Percentiles rank a stretch among this genome's conserved stretches.
Conservation (phyloP, 2,329 filamentous ascomycete genomes). For the Cordyceps militaris region DNA sequence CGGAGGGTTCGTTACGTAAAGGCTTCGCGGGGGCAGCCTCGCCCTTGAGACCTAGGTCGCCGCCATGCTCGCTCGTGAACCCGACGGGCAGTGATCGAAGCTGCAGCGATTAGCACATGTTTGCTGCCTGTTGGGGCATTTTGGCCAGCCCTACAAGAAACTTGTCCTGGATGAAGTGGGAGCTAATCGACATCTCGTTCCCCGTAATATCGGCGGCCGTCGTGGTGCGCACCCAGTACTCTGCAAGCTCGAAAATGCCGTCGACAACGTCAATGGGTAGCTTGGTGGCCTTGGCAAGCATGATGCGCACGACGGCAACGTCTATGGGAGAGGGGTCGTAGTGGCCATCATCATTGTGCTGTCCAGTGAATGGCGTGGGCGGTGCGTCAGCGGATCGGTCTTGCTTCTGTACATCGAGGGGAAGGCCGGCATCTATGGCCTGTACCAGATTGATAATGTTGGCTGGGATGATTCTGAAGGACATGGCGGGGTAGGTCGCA, state of each 20-base stretch:
- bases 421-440: background rate
- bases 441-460: conserved; percentile 5
- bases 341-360: conserved; percentile 7
- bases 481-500: conserved; percentile 10
- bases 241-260: conserved; percentile 49
- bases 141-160: conserved; percentile 26
- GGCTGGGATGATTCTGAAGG: conserved; percentile 6
- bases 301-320: conserved; percentile 40
- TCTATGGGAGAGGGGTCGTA: conserved; percentile 38
- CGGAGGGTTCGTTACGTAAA: conserved; percentile 21
- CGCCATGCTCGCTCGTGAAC: conserved; percentile 23
- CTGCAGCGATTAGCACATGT: conserved; percentile 17
- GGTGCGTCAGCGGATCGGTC: background rate
- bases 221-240: conserved; percentile 53
- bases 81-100: conserved; percentile 34
- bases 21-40: background rate
- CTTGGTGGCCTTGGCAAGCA: conserved; percentile 35
- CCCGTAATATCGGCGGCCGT: conserved; percentile 26
- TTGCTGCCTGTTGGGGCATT: background rate
- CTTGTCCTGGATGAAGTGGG: conserved; percentile 15
- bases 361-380: background rate
- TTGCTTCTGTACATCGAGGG: background rate
- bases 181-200: conserved; percentile 7
- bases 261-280: conserved; percentile 52
- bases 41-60: conserved; percentile 6